Conservation (phyloP, 192 early-diverging fungal genomes). For the Entrophospora sp. region DNA sequence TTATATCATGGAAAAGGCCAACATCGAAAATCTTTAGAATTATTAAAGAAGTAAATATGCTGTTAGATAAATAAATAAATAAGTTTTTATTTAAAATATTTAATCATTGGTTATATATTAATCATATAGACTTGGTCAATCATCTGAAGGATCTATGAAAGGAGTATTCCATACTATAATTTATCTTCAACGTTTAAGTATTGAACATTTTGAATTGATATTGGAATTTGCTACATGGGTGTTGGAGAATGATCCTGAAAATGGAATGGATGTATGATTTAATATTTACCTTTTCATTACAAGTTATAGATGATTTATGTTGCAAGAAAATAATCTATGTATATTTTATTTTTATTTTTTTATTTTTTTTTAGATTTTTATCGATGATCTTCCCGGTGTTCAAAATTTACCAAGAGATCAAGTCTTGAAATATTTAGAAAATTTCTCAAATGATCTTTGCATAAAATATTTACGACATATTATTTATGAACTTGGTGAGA, state of each 20-base stretch:
- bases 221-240: constrained; percentile 78
- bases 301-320: neutral
- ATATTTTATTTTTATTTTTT: constrained; percentile 5
- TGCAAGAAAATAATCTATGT: neutral
- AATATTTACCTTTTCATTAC: neutral
- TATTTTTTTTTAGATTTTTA: constrained; percentile 34
- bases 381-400: constrained; percentile 50
- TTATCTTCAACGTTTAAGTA: constrained; percentile 73
- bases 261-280: constrained; percentile 58
- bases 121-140: constrained; percentile 36
- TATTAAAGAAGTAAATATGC: constrained; percentile 58
- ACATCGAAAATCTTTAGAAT: constrained; percentile 82
- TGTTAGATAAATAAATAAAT: too few species aligned
- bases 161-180: constrained; percentile 56
- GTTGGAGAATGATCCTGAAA: constrained; percentile 50
- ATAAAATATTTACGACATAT: constrained; percentile 76
- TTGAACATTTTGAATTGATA: constrained; percentile 71
- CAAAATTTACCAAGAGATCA: constrained; percentile 51
- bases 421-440: constrained; percentile 60
- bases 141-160: constrained; percentile 40
- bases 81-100: too few species aligned
- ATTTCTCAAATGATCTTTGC: constrained; percentile 53
- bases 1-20: constrained; percentile 86
- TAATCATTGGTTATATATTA: too few species aligned
- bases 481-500: constrained; percentile 59